Percentiles rank a stretch among this genome's conserved stretches.
These are phyloP conservation scores for Lentinula sp. DNA, from an alignment of 768 basidiomycete species.

Conservation along the genomic window DNA sequence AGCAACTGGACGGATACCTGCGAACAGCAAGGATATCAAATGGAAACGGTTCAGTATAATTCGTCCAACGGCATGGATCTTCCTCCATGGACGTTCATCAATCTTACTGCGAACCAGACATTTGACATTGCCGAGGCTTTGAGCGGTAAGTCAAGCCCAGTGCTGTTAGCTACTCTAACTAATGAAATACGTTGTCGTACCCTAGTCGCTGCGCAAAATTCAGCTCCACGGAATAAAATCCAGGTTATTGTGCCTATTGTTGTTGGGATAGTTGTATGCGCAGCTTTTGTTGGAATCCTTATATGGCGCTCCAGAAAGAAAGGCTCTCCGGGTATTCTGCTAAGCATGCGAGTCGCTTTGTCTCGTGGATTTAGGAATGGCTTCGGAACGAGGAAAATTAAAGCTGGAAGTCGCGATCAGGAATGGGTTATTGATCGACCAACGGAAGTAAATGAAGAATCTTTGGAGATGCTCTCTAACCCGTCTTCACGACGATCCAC, in stretches of 20 bases:
- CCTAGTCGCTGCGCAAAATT: not conserved
- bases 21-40: not conserved
- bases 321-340: not conserved
- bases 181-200: too few relatives aligned
- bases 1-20: conserved; percentile 6
- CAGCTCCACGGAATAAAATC: conserved; percentile 16
- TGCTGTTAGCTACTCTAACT: not conserved
- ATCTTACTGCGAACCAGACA: not conserved
- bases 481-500: conserved; percentile 8
- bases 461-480: conserved; percentile 10
- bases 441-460: not conserved
- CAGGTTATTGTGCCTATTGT: conserved; percentile 29
- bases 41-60: not conserved
- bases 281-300: conserved; percentile 7
- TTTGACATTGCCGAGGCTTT: conserved; percentile 3
- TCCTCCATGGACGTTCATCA: conserved; percentile 1
- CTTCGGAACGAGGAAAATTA: conserved; percentile 4
- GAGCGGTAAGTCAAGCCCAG: not conserved
- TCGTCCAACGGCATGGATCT: not conserved
- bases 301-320: conserved; percentile 13
- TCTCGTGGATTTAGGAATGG: not conserved
- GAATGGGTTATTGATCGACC: conserved; percentile 7
- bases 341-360: not conserved
- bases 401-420: not conserved
- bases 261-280: conserved; percentile 21